Conservation (phyloP, 192 early-diverging fungal species). For the Umbelopsis isabellina region DNA sequence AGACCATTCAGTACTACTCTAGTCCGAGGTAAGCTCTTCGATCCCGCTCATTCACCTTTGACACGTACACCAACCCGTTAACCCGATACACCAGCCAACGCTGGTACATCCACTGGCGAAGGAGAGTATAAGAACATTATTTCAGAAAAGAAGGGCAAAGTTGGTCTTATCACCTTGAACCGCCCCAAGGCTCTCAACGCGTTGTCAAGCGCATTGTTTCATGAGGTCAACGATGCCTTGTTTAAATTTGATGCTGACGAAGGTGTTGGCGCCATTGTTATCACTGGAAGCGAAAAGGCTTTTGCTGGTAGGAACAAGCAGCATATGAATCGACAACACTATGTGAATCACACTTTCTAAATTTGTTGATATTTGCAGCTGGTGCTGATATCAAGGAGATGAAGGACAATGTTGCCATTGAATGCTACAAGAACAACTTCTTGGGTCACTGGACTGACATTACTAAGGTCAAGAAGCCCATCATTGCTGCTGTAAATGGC, state of each 20-base stretch:
- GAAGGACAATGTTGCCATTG: constrained; percentile 84
- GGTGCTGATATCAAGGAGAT: constrained; percentile 99
- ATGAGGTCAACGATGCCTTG: constrained; percentile 90
- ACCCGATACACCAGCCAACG: constrained; percentile 9
- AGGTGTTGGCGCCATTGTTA: constrained; percentile 85
- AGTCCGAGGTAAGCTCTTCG: constrained; percentile 29
- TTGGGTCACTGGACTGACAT: constrained; percentile 94
- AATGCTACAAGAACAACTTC: constrained; percentile 91
- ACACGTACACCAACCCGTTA: background rate
- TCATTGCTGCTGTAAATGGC: constrained; percentile 98
- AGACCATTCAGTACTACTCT: constrained; percentile 35
- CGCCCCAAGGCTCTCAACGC: constrained; percentile 98
- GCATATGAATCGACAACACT: background rate
- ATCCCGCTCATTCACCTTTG: background rate
- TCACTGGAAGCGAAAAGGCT: constrained; percentile 94
- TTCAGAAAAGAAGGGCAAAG: constrained; percentile 74
- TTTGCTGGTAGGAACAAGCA: constrained; percentile 80
- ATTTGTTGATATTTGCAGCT: constrained; percentile 42
- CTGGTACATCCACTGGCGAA: constrained; percentile 1
- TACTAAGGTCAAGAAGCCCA: constrained; percentile 89
- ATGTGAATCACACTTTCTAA: too few relatives aligned
- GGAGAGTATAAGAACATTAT: constrained; percentile 52
- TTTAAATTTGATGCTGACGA: constrained; percentile 75
- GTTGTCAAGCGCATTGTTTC: constrained; percentile 88
- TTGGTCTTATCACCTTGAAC: constrained; percentile 89